Percentiles rank a stretch among this genome's conserved stretches.
Evolutionary conservation across 176 grass and related monocot species (phyloP).

Genomic region (Carex pumila): DNA sequence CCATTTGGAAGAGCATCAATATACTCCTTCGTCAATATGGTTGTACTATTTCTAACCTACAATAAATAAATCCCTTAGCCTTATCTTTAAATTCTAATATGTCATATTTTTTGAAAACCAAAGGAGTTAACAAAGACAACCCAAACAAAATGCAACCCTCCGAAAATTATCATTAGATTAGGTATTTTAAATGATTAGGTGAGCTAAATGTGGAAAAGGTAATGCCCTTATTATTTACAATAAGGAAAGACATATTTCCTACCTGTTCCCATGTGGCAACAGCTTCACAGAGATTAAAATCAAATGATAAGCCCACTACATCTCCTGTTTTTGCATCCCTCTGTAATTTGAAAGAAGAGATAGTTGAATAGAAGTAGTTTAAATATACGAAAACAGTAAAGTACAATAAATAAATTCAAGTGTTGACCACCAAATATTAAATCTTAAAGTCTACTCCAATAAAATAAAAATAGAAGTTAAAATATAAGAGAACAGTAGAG

Average conservation of each 20-base stretch:
- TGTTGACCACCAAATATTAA: neutral
- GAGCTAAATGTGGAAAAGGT: neutral
- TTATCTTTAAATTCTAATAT: neutral
- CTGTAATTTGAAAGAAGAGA: constrained; percentile 30
- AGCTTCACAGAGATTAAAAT: constrained; percentile 90
- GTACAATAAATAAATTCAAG: neutral
- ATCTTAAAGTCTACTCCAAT: neutral
- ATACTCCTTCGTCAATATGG: constrained; percentile 75
- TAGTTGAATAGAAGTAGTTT: neutral
- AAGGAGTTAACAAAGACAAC: neutral
- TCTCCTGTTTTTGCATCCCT: constrained; percentile 70
- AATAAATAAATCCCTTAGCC: constrained; percentile 1
- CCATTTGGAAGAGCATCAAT: constrained; percentile 92
- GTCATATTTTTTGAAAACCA: neutral
- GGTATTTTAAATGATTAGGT: neutral
- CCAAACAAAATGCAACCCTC: neutral
- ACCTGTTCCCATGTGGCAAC: constrained; percentile 90
- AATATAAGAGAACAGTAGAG: neutral
- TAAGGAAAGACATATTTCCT: neutral
- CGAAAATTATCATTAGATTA: neutral
- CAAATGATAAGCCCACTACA: constrained; percentile 71
- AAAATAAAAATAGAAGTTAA: too few species aligned
- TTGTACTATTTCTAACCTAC: constrained; percentile 92
- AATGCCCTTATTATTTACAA: neutral
- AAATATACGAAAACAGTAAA: neutral